Evolutionary conservation across 176 grass and related monocot species (phyloP).

Genomic region (Phragmites australis): DNA sequence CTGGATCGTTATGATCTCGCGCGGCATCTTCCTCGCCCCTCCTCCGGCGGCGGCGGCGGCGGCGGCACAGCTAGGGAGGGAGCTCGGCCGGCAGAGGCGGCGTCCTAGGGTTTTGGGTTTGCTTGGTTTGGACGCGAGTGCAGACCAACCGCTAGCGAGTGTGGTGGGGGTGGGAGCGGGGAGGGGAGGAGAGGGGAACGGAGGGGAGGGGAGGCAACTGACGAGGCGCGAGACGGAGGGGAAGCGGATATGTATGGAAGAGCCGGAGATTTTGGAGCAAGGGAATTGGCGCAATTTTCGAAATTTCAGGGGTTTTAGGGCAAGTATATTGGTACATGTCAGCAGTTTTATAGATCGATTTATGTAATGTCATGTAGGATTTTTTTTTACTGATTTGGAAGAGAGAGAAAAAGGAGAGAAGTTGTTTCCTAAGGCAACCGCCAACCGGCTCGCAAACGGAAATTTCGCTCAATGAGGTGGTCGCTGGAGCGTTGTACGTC

Average conservation of each 20-base stretch:
- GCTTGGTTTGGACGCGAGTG: conserved; percentile 40
- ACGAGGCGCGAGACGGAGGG: not conserved
- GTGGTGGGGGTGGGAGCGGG: not conserved
- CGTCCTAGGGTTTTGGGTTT: conserved; percentile 42
- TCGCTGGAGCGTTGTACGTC: no score
- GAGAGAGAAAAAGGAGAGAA: no score
- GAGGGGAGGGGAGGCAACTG: not conserved
- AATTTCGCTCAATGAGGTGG: no score
- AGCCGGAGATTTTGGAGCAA: not conserved
- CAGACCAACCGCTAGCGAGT: conserved; percentile 13
- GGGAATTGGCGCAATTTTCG: conserved; percentile 39
- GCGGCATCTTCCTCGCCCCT: conserved; percentile 53
- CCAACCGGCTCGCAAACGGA: no score
- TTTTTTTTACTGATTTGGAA: no score
- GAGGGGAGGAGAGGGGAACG: not conserved
- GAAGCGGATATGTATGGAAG: not conserved
- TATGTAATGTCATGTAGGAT: no score
- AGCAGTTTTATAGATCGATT: no score
- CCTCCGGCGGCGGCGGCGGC: not conserved
- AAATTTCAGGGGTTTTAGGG: conserved; percentile 21
- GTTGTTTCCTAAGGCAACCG: no score
- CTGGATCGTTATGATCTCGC: conserved; percentile 99
- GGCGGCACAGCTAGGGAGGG: not conserved
- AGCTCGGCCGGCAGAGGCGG: not conserved
- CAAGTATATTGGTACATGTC: no score